These are phyloP conservation scores for Penicillium sp. DNA, from an alignment of 2,329 filamentous ascomycete genomes.

Conservation along the genomic window DNA sequence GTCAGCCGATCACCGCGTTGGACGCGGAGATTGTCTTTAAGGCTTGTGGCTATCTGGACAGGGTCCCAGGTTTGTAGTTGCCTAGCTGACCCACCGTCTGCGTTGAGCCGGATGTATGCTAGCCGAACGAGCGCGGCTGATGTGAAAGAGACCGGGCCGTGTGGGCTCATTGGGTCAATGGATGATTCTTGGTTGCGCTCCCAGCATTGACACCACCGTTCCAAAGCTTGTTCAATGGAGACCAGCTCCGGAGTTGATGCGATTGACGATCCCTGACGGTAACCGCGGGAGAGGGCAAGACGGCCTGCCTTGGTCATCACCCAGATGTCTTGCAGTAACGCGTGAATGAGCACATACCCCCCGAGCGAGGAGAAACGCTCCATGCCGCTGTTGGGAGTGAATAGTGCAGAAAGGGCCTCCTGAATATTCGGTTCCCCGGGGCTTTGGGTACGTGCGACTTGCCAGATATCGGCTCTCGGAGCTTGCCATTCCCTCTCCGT, in stretches of 20 bases:
- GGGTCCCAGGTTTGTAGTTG: conserved; percentile 43
- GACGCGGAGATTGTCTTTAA: conserved; percentile 44
- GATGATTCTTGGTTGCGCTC: conserved; percentile 45
- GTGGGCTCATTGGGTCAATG: conserved; percentile 42
- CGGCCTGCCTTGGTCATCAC: conserved; percentile 42
- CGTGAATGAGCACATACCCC: conserved; percentile 42
- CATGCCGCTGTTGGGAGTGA: conserved; percentile 29
- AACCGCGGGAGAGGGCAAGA: conserved; percentile 31
- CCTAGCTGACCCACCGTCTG: conserved; percentile 42
- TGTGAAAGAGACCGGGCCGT: conserved; percentile 43
- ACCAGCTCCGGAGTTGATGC: conserved; percentile 35
- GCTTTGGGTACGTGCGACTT: conserved; percentile 32
- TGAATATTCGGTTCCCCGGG: conserved; percentile 38
- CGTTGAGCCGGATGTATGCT: conserved; percentile 44
- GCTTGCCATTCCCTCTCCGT: conserved; percentile 44
- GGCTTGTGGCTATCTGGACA: conserved; percentile 38
- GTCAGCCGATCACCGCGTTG: conserved; percentile 53
- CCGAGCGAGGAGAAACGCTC: conserved; percentile 42
- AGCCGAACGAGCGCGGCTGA: conserved; percentile 42
- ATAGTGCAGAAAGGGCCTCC: conserved; percentile 36
- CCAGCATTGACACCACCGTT: conserved; percentile 46
- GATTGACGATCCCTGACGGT: conserved; percentile 26
- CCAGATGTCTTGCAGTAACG: conserved; percentile 44
- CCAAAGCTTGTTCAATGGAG: conserved; percentile 40
- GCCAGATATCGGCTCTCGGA: conserved; percentile 31